Base-by-base conservation (phyloP, 2,329 filamentous ascomycete species). In the Colletotrichum paranaense region DNA sequence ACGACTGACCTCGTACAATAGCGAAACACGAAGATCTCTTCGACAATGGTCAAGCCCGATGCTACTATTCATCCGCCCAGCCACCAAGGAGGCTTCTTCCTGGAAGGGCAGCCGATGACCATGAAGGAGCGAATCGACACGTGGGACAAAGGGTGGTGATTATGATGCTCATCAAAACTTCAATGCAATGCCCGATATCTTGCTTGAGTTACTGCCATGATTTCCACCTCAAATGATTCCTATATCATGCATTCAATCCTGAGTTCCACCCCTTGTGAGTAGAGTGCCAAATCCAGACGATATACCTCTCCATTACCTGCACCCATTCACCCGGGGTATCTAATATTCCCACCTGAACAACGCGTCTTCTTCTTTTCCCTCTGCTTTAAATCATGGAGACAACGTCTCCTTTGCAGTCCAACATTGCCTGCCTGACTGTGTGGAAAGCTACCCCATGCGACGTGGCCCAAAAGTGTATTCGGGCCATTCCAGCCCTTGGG, bases 311-410 rank as follows among this genome's bases (percentile, higher is more conserved):
- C 71, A 66, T 71, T 73, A 62, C 56, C 16, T 64, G 35, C 67
- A 60, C 71, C 56, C 60, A 65, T 65, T 35, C 56, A 71, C 42
- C 71, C 67, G 52, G 67, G 71, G 71, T 73, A 73, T 73, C 67
- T 71, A 73, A 56, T 46, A 24, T 66, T 64, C 60, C 49, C 60
- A 71, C 62, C 60, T 49, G 70, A 71, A 65, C 46, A 35, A 62
- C 35, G 58, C 49, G 46, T 30, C 7, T 62, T 28, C 65, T 49
- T 52, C 62, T 49, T 49, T 49, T 49, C 19, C 11, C 42, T 22
- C 42, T 49, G 19, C 19, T 49, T 46, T 4, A 22, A 49, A 26
- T 42, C 46, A n/a, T 46, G 56, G 26, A 62, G 30, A 53, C 32
- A 12, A 49, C 22, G 14, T 28, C 28, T 26, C 42, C 66, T 24